Base-by-base conservation (phyloP, 768 basidiomycete genomes). In the Mycena belliarum region DNA sequence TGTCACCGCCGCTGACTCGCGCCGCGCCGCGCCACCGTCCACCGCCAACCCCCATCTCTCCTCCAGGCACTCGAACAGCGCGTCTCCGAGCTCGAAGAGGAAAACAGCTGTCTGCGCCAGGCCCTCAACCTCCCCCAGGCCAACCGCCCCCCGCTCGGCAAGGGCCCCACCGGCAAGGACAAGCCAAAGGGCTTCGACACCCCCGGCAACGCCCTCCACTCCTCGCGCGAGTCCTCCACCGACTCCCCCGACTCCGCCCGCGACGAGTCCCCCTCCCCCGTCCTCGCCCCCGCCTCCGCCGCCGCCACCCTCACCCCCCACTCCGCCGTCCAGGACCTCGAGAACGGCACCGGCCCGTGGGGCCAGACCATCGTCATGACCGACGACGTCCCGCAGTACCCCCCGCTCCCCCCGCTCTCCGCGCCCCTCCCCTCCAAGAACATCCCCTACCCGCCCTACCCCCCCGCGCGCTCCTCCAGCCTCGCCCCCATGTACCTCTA, bases 151-250 rank as follows among this genome's bases (percentile, higher is more conserved):
- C 73, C 85, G 3, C 79, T 94, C 48, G 92, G 91, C 43, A 91
- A 86, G 74, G 91, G 91, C 45, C 92, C 91, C 25, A 94, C 91
- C 0, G 91, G 91, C 32, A 91, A 92, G 72, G 91, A 93, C 70
- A 92, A 85, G 67, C 86, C 88, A 48, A 90, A 79, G 65, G 49
- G 70, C 8, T 73, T 74, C n/a, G 81, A 66, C n/a, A n/a, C n/a
- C n/a, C n/a, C n/a, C n/a, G n/a, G n/a, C n/a, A n/a, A n/a, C n/a
- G 18, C 63, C 69, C 69, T 79, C 18, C 66, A 70, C 26, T 75
- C 77, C 2, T 76, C 74, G 49, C 75, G 75, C 38, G 79, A 74
- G 25, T 79, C 80, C 0, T 81, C 80, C 8, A 69, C 74, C 45
- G 77, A 76, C 21, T 81, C 81, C 2, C 77, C 82, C 4, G 68